A percentile compares a stretch with the other conserved stretches of the same genome.
phyloP scores from a whole-genome alignment of 2,329 filamentous ascomycete genomes.

The Huntiella savannae region DNA sequence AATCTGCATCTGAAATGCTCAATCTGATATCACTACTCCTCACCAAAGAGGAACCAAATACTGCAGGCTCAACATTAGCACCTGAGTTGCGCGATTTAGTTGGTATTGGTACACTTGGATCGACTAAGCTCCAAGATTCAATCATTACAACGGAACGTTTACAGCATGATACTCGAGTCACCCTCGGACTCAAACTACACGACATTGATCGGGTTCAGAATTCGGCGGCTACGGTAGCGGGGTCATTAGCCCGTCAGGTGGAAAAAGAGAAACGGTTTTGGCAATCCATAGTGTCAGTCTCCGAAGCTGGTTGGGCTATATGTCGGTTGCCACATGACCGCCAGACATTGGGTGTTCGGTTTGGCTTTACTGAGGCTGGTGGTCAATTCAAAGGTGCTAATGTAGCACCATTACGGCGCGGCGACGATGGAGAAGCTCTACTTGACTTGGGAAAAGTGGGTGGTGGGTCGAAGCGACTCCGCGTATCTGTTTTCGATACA shows the following conservation, averaged over 20 bases:
- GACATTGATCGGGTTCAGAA: conserved; percentile 58
- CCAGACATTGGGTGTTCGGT: conserved; percentile 65
- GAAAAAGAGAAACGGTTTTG: conserved; percentile 71
- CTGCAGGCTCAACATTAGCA: conserved; percentile 52
- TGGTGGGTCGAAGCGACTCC: conserved; percentile 38
- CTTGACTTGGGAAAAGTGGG: conserved; percentile 45
- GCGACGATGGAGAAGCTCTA: conserved; percentile 53
- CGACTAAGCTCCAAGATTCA: conserved; percentile 43
- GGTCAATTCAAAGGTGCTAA: conserved; percentile 47
- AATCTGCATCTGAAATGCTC: conserved; percentile 49
- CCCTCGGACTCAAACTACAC: conserved; percentile 58
- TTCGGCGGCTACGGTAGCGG: conserved; percentile 51
- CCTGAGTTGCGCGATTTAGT: conserved; percentile 49
- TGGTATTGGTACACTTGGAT: conserved; percentile 55
- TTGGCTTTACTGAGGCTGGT: conserved; percentile 64
- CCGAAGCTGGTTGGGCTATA: conserved; percentile 70
- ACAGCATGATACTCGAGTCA: conserved; percentile 36
- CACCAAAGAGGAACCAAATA: conserved; percentile 59
- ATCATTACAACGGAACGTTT: conserved; percentile 35
- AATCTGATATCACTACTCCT: conserved; percentile 71
- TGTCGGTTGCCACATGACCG: conserved; percentile 56
- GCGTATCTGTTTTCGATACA: conserved; percentile 39
- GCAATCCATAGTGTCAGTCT: conserved; percentile 66
- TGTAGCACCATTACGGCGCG: conserved; percentile 60
- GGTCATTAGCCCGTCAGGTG: conserved; percentile 57